A percentile compares a stretch with the other conserved stretches of the same genome.
Conservation (phyloP, 192 early-diverging fungal species). For the Lunasporangiospora selenospora region DNA sequence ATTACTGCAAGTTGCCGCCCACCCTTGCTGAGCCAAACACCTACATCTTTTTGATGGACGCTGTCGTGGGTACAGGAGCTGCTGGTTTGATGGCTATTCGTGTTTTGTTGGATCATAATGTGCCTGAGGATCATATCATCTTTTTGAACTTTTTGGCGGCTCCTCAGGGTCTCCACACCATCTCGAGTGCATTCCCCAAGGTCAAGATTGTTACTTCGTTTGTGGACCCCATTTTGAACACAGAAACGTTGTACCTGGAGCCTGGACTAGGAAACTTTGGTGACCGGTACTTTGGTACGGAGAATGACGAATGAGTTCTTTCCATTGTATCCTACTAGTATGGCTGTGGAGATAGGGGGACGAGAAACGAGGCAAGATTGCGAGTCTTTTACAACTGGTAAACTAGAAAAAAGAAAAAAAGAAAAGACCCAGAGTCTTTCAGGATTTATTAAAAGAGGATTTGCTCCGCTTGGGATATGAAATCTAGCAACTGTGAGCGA, state of each 20-base stretch:
- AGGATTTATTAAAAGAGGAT: too few species aligned
- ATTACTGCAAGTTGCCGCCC: conserved; percentile 83
- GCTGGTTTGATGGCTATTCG: conserved; percentile 96
- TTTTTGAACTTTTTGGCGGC: conserved; percentile 86
- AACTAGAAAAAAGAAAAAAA: too few species aligned
- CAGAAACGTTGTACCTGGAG: conserved; percentile 72
- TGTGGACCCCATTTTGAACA: conserved; percentile 73
- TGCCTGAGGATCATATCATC: conserved; percentile 84
- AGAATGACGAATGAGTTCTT: conserved; percentile 40
- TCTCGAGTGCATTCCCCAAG: conserved; percentile 82
- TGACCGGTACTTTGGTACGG: conserved; percentile 67
- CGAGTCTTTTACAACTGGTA: too few species aligned
- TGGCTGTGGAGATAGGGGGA: too few species aligned
- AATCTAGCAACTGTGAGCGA: too few species aligned
- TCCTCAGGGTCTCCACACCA: conserved; percentile 76
- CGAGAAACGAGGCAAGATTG: too few species aligned
- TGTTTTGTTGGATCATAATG: conserved; percentile 90
- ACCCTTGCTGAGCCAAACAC: conserved; percentile 30
- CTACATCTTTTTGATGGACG: conserved; percentile 65
- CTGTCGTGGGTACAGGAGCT: conserved; percentile 91
- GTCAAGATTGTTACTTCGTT: conserved; percentile 83
- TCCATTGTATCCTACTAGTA: too few species aligned
- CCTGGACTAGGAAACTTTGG: conserved; percentile 93
- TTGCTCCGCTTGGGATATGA: too few species aligned
- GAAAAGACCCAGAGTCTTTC: too few species aligned